A percentile compares a stretch with the other conserved stretches of the same genome.
Conservation (phyloP, 495 filamentous ascomycete species). For the Darksidea phi region DNA sequence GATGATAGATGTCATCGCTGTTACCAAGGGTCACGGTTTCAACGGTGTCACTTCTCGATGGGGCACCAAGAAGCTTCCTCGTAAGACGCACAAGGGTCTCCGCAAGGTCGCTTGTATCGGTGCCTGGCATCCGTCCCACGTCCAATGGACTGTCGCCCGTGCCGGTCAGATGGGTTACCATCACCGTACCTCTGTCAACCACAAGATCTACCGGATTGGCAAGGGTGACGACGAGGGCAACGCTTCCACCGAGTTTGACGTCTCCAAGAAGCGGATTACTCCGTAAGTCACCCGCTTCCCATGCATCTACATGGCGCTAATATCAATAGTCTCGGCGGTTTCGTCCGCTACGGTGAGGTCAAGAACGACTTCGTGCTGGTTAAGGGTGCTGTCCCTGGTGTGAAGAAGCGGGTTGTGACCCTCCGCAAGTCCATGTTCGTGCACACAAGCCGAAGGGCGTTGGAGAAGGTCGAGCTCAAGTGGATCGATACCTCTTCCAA, state of each 20-base stretch:
- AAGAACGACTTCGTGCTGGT: slow-evolving; percentile 99
- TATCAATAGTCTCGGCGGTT: slow-evolving; percentile 84
- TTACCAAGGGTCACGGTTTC: slow-evolving; percentile 99
- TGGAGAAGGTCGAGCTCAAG: slow-evolving; percentile 99
- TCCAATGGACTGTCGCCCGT: slow-evolving; percentile 99
- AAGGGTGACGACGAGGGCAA: slow-evolving; percentile 83
- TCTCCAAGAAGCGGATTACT: slow-evolving; percentile 99
- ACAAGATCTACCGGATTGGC: slow-evolving; percentile 99
- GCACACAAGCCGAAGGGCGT: slow-evolving; percentile 88
- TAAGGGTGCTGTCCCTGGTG: slow-evolving; percentile 96
- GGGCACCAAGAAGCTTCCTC: slow-evolving; percentile 99
- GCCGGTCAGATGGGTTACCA: slow-evolving; percentile 99
- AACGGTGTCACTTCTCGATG: slow-evolving; percentile 95
- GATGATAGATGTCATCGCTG: slow-evolving; percentile 99
- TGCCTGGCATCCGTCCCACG: slow-evolving; percentile 99
- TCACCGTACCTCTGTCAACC: slow-evolving; percentile 99
- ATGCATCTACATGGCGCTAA: slow-evolving; percentile 31
- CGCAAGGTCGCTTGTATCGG: slow-evolving; percentile 99
- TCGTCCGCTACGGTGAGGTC: slow-evolving; percentile 98
- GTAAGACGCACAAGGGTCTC: slow-evolving; percentile 99
- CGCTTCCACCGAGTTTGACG: slow-evolving; percentile 92
- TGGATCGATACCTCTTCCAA: slow-evolving; percentile 99
- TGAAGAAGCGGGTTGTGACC: slow-evolving; percentile 99
- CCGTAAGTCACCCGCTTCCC: slow-evolving; percentile 72
- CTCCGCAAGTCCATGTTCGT: slow-evolving; percentile 98